Evolutionary conservation across 1,284 basidiomycete species (phyloP).

Genomic region (Fistulinella cinereoalba): DNA sequence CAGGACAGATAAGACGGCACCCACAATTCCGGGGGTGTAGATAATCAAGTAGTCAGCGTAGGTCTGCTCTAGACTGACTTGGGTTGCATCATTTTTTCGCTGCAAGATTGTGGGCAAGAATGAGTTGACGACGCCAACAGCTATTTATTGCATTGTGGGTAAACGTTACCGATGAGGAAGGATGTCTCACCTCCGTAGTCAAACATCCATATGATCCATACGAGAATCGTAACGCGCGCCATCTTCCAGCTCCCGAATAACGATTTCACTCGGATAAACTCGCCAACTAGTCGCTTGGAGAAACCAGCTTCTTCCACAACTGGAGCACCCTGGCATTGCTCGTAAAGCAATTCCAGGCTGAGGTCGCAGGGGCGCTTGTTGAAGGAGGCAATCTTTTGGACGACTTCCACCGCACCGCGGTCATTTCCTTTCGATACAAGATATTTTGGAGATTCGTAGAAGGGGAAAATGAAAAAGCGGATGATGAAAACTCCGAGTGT

Average conservation of each 20-base stretch:
- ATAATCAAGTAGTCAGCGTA: slow-evolving; percentile 16
- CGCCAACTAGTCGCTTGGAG: slow-evolving; percentile 3
- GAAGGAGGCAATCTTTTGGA: slow-evolving; percentile 17
- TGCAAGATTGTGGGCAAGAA: slow-evolving; percentile 20
- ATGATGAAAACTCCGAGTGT: slow-evolving; percentile 16
- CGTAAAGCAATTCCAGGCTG: slow-evolving; percentile 16
- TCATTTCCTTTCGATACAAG: slow-evolving; percentile 17
- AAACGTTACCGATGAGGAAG: neutral
- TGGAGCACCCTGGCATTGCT: slow-evolving; percentile 6
- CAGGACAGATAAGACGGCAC: slow-evolving; percentile 5
- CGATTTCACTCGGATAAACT: slow-evolving; percentile 12
- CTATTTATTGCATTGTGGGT: neutral
- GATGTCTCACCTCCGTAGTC: slow-evolving; percentile 11
- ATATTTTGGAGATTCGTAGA: slow-evolving; percentile 20
- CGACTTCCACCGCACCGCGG: slow-evolving; percentile 13
- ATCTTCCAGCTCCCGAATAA: slow-evolving; percentile 15
- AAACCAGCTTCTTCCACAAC: neutral
- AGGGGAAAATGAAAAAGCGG: slow-evolving; percentile 17
- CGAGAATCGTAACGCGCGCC: slow-evolving; percentile 8
- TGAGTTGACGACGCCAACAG: slow-evolving; percentile 1
- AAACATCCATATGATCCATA: slow-evolving; percentile 18
- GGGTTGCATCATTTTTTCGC: slow-evolving; percentile 14
- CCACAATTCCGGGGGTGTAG: slow-evolving; percentile 11
- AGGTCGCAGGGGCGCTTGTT: slow-evolving; percentile 13
- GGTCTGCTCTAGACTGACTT: slow-evolving; percentile 10